These are phyloP conservation scores for Eucalyptus cladocalyx DNA, from an alignment of 345 rosid genomes.

Conservation along the genomic window DNA sequence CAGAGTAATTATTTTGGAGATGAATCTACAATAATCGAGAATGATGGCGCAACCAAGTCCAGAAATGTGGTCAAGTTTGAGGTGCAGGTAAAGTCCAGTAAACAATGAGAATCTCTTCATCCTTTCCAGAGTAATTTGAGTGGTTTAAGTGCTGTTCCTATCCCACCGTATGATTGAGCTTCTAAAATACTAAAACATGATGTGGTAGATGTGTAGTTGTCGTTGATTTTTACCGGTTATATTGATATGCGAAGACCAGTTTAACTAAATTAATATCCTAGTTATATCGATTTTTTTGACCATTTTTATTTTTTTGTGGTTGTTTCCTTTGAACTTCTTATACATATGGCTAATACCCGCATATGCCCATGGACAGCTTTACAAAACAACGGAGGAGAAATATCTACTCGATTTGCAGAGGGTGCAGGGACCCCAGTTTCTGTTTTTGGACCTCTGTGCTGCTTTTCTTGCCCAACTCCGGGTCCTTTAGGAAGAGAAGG, in stretches of 20 bases:
- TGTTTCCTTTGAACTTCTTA: neutral
- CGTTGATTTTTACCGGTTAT: neutral
- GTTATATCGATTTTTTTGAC: neutral
- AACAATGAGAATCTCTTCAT: neutral
- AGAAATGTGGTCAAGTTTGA: slow-evolving; percentile 84
- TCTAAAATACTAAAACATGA: neutral
- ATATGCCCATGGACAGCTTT: slow-evolving; percentile 37
- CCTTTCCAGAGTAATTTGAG: neutral
- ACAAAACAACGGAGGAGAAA: slow-evolving; percentile 83
- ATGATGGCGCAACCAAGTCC: slow-evolving; percentile 31
- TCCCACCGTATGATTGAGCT: neutral
- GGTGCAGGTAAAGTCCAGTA: slow-evolving; percentile 56
- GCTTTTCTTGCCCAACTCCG: slow-evolving; percentile 94
- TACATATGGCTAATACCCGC: neutral
- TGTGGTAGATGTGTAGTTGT: neutral
- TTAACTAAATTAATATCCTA: neutral
- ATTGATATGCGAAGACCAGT: neutral
- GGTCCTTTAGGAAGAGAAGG: slow-evolving; percentile 34
- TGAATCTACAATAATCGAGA: slow-evolving; percentile 55
- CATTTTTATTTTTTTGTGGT: neutral
- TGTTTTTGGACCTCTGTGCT: slow-evolving; percentile 93
- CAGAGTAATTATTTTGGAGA: slow-evolving; percentile 57
- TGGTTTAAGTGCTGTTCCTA: neutral
- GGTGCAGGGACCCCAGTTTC: slow-evolving; percentile 88
- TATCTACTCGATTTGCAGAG: slow-evolving; percentile 89